A percentile compares a stretch with the other conserved stretches of the same genome.
Conservation (phyloP, 768 basidiomycete species). For the Pisolithus orientalis region DNA sequence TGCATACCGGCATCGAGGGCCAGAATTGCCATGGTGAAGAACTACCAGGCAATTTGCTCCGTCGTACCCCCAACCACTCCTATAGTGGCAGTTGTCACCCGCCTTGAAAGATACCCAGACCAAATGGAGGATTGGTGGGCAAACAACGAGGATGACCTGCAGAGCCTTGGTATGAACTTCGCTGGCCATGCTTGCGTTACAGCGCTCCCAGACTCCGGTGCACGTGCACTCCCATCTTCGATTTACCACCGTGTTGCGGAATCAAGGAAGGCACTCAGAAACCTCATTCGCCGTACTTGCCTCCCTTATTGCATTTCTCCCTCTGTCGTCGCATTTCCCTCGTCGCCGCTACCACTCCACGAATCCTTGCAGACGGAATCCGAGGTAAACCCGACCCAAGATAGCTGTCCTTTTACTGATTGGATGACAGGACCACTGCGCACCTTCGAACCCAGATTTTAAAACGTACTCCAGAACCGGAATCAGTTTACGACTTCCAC, state of each 20-base stretch:
- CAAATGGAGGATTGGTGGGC: conserved; percentile 21
- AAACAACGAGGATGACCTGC: conserved; percentile 8
- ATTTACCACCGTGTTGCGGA: conserved; percentile 9
- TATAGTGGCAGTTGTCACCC: conserved; percentile 13
- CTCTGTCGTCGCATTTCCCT: conserved; percentile 6
- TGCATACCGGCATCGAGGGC: conserved; percentile 18
- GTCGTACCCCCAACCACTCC: conserved; percentile 7
- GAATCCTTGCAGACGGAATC: neutral
- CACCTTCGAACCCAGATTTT: too few species aligned
- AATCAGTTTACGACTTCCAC: too few species aligned
- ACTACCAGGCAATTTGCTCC: conserved; percentile 8
- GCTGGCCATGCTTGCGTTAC: conserved; percentile 17
- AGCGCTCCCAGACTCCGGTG: conserved; percentile 4
- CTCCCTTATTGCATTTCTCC: neutral
- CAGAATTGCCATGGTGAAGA: conserved; percentile 10
- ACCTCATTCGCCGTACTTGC: conserved; percentile 10
- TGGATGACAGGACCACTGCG: too few species aligned
- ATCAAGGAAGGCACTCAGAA: conserved; percentile 7
- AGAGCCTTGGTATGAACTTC: conserved; percentile 12
- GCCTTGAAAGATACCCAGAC: conserved; percentile 13
- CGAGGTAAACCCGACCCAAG: neutral
- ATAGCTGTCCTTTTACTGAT: too few species aligned
- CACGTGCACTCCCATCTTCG: neutral
- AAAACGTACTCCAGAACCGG: too few species aligned
- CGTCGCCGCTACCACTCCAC: neutral